phyloP scores from a whole-genome alignment of 192 early-diverging fungal genomes.

The Oehlia diaphana region DNA sequence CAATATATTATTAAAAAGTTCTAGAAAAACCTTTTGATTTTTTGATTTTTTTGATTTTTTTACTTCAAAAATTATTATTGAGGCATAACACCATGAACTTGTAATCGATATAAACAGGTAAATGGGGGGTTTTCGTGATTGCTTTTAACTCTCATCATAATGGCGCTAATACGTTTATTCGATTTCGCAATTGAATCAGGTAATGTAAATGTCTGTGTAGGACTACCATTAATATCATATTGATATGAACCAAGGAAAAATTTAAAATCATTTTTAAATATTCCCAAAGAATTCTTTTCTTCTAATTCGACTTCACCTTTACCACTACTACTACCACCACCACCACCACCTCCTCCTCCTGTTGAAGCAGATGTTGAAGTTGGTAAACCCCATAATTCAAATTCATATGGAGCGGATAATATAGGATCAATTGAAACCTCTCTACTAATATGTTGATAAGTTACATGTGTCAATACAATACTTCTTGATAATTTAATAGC shows the following conservation, averaged over 20 bases:
- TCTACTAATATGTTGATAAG: background rate
- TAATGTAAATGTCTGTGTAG: background rate
- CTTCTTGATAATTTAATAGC: slow-evolving; percentile 14
- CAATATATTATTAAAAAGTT: too few species aligned
- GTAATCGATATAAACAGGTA: background rate
- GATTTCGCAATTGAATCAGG: background rate
- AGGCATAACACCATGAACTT: background rate
- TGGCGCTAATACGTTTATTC: background rate
- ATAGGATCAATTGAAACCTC: slow-evolving; percentile 19
- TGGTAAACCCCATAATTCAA: slow-evolving; percentile 25
- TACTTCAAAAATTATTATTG: background rate
- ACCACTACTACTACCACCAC: too few species aligned
- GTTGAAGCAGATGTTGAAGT: background rate
- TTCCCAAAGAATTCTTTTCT: background rate
- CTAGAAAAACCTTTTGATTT: too few species aligned
- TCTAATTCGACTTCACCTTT: background rate
- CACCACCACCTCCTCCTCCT: too few species aligned
- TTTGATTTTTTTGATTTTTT: too few species aligned
- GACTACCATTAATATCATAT: background rate
- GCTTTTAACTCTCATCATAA: background rate
- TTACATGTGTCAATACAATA: background rate
- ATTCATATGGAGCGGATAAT: slow-evolving; percentile 10
- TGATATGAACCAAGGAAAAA: background rate
- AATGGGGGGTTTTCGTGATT: background rate
- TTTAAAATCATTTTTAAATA: background rate